These are phyloP conservation scores for Diutina pseudorugosa DNA, from an alignment of 1,139 yeast species.

Conservation along the genomic window DNA sequence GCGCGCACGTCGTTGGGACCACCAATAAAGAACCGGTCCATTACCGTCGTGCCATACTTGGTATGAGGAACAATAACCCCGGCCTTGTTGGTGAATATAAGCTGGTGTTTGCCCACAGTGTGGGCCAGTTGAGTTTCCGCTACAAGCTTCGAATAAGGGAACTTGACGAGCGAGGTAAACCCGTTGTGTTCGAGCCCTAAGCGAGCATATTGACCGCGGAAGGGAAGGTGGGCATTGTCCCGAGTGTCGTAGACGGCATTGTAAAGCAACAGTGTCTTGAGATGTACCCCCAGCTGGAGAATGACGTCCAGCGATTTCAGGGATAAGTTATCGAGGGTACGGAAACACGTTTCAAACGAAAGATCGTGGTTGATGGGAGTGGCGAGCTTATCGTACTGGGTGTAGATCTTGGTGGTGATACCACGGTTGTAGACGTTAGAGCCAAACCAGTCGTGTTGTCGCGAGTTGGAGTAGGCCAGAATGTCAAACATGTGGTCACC, in stretches of 20 bases:
- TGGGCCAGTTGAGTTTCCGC: constrained; percentile 35
- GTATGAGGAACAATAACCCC: constrained; percentile 32
- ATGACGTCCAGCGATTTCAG: constrained; percentile 23
- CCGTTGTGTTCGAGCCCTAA: constrained; percentile 39
- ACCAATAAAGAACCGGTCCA: constrained; percentile 34
- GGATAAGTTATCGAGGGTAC: constrained; percentile 40
- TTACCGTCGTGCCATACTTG: constrained; percentile 10
- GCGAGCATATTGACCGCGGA: constrained; percentile 42
- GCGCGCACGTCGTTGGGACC: constrained; percentile 81
- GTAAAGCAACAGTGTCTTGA: constrained; percentile 47
- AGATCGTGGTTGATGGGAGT: constrained; percentile 40
- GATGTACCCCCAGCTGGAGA: constrained; percentile 44
- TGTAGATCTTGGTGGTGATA: constrained; percentile 36
- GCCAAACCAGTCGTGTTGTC: constrained; percentile 57
- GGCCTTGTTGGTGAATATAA: constrained; percentile 32
- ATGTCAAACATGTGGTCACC: constrained; percentile 44
- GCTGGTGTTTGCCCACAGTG: constrained; percentile 14
- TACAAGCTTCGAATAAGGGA: constrained; percentile 32
- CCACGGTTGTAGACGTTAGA: constrained; percentile 55
- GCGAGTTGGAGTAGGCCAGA: constrained; percentile 42
- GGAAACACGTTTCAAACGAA: constrained; percentile 50
- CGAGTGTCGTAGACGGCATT: constrained; percentile 44
- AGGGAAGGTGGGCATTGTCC: constrained; percentile 43
- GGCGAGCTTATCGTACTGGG: constrained; percentile 13
- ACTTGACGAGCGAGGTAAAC: constrained; percentile 23